phyloP scores from a whole-genome alignment of 1,284 basidiomycete species.

The Irpex rosettiformis region DNA sequence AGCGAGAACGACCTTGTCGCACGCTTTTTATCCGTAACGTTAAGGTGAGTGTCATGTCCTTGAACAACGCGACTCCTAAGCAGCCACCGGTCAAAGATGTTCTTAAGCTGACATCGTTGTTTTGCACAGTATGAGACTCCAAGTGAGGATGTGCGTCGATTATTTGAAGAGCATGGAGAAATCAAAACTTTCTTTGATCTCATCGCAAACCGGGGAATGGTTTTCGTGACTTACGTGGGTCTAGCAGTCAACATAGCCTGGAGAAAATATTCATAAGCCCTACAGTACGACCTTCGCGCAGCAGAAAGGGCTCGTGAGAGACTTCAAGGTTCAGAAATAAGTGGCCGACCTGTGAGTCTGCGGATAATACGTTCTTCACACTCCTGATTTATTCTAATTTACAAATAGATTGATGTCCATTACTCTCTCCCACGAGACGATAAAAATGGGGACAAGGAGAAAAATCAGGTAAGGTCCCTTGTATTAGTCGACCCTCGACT shows the following conservation, averaged over 20 bases:
- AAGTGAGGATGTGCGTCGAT: slow-evolving; percentile 76
- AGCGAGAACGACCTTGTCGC: slow-evolving; percentile 89
- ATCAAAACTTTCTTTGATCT: slow-evolving; percentile 97
- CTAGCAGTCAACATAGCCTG: background rate
- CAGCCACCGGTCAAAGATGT: background rate
- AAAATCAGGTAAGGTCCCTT: slow-evolving; percentile 70
- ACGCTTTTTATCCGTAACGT: slow-evolving; percentile 97
- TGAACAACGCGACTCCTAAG: background rate
- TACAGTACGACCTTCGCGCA: slow-evolving; percentile 87
- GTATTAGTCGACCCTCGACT: slow-evolving; percentile 8
- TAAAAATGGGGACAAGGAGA: slow-evolving; percentile 77
- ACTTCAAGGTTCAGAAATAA: slow-evolving; percentile 83
- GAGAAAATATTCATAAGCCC: background rate
- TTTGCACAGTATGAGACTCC: slow-evolving; percentile 81
- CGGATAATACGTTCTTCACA: background rate
- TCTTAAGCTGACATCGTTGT: background rate
- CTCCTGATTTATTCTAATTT: slow-evolving; percentile 8
- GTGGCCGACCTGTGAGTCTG: slow-evolving; percentile 73
- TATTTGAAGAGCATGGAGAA: slow-evolving; percentile 91
- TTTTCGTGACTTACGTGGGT: slow-evolving; percentile 96
- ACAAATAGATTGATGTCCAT: slow-evolving; percentile 89
- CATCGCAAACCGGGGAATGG: slow-evolving; percentile 91
- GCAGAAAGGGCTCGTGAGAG: slow-evolving; percentile 88
- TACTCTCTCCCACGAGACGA: slow-evolving; percentile 94
- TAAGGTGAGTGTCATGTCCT: slow-evolving; percentile 65